Base-by-base conservation (phyloP, 345 rosid species). In the Gossypium anomalum region DNA sequence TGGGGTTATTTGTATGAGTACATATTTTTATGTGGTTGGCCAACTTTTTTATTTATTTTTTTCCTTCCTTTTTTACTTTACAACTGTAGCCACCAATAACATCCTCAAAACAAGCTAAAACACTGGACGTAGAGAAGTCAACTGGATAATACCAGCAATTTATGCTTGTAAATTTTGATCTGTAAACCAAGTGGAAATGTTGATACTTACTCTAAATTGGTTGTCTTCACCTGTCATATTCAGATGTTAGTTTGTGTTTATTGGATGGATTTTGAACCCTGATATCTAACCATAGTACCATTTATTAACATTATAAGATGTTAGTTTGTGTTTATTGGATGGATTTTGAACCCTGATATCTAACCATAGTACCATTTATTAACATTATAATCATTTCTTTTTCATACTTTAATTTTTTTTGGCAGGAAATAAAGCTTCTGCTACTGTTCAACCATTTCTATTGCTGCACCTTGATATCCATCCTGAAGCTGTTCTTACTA, bases 391-490 rank as follows among this genome's bases (percentile, higher is more conserved):
- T 67, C 14, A 15, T 67, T 48, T 67, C 19, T 47, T 48, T 47
- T 48, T 23, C 70, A 7, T 23, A 13, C 47, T 47, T 48, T 22
- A 8, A 8, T 0, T 47, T 22, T 23, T 2, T 48, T 51, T 22
- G 65, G 27, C 88, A 95, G 99, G 99, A 73, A 91, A 70, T 79
- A 93, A 84, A 84, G 68, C 80, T 69, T 93, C 99, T 71, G 98
- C 91, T 65, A 93, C 97, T 53, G 84, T 93, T 77, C 96, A 95
- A 69, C 98, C 93, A 34, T 95, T 82, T 81, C 88, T 93, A 66
- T 77, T 93, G 80, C 94, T 95, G 65, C 98, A 95, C 80, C 90
- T 95, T 45, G 98, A 95, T 83, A 93, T 95, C 74, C 79, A 81
- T 78, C 87, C 90, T 16, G 97, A 95, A 55, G 87, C 86, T 63